Evolutionary conservation across 352 stramenopile species (phyloP).

Genomic region (Phytopythium helicoides): DNA sequence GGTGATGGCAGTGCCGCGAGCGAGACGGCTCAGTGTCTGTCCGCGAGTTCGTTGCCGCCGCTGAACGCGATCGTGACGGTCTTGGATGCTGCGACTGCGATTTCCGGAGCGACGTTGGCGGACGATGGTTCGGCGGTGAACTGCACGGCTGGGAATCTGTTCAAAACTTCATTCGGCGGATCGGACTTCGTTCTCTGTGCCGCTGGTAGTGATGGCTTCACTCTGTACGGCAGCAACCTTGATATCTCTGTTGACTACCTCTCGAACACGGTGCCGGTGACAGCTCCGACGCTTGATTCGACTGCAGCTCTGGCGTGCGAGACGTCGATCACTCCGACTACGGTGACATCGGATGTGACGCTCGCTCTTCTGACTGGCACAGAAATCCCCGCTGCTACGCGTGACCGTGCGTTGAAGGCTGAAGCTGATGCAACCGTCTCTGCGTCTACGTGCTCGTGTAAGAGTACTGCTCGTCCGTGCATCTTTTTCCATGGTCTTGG

Average conservation of each 20-base stretch:
- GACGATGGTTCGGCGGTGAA: slow-evolving; percentile 15
- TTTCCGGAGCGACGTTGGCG: slow-evolving; percentile 9
- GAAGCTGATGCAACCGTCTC: slow-evolving; percentile 5
- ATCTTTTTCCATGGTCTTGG: slow-evolving; percentile 51
- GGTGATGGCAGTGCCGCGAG: slow-evolving; percentile 5
- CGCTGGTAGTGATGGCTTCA: too few species aligned
- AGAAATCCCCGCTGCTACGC: neutral
- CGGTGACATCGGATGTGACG: slow-evolving; percentile 12
- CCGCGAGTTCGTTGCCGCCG: slow-evolving; percentile 15
- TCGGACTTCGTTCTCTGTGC: too few species aligned
- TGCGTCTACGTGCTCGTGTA: slow-evolving; percentile 24
- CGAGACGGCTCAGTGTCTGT: slow-evolving; percentile 20
- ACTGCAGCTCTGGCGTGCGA: slow-evolving; percentile 11
- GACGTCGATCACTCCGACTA: slow-evolving; percentile 12
- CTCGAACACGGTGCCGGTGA: slow-evolving; percentile 15
- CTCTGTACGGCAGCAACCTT: slow-evolving; percentile 30
- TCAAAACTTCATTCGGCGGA: slow-evolving; percentile 28
- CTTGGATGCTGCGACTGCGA: slow-evolving; percentile 16
- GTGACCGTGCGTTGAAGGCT: too few species aligned
- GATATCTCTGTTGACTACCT: slow-evolving; percentile 25
- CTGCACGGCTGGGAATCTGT: slow-evolving; percentile 25
- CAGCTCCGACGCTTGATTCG: slow-evolving; percentile 11
- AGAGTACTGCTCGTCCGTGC: slow-evolving; percentile 28
- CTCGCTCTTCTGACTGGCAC: slow-evolving; percentile 26
- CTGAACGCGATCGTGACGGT: slow-evolving; percentile 24